These are phyloP conservation scores for Priceomyces medius DNA, from an alignment of 805 yeast genomes.

Conservation along the genomic window DNA sequence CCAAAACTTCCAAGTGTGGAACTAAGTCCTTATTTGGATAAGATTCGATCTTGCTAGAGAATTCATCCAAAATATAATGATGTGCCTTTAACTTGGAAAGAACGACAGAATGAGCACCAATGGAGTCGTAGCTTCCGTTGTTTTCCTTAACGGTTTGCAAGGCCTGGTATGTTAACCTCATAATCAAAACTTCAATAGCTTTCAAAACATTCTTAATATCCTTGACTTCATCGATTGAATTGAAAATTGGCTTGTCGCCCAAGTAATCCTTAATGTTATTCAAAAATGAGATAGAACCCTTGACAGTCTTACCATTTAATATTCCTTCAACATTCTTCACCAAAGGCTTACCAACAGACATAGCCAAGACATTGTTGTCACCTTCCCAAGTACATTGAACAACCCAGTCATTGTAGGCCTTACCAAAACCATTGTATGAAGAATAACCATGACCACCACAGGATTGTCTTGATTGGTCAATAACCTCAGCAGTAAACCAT, in stretches of 20 bases:
- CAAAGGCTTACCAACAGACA: constrained; percentile 42
- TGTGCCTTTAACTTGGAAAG: constrained; percentile 45
- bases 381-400: constrained; percentile 53
- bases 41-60: constrained; percentile 21
- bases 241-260: constrained; percentile 32
- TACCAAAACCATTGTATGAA: constrained; percentile 45
- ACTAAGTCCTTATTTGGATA: constrained; percentile 20
- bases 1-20: constrained; percentile 32
- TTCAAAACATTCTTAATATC: constrained; percentile 30
- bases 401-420: constrained; percentile 45
- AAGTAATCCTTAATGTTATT: constrained; percentile 22
- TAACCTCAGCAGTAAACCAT: constrained; percentile 43
- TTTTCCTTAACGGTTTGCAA: constrained; percentile 24
- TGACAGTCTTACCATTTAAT: constrained; percentile 29
- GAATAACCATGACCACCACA: constrained; percentile 52
- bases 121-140: constrained; percentile 33
- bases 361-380: constrained; percentile 45
- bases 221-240: constrained; percentile 23
- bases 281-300: constrained; percentile 36
- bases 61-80: constrained; percentile 38
- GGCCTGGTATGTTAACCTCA: constrained; percentile 32
- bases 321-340: constrained; percentile 31
- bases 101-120: constrained; percentile 37
- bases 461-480: constrained; percentile 43
- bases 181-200: constrained; percentile 42